Evolutionary conservation across 805 yeast species (phyloP).

Genomic region (Myxozyma geophila): DNA sequence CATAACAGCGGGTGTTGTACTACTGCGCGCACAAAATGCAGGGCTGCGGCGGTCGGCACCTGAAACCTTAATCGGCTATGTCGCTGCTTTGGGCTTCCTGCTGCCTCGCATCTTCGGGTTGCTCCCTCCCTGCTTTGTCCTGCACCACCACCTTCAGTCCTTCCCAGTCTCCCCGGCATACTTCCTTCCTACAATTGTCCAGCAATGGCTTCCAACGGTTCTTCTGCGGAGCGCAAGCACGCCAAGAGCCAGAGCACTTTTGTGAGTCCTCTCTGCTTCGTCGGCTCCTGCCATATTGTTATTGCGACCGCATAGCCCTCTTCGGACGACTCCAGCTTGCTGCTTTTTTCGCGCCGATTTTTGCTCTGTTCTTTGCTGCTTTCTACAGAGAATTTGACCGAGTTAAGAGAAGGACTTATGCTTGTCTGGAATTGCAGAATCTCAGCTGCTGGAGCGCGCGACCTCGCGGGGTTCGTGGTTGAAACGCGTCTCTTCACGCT

Average conservation of each 20-base stretch:
- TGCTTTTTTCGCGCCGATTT: background rate
- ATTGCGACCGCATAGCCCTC: background rate
- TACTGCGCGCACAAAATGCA: background rate
- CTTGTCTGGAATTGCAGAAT: no score
- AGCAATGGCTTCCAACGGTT: constrained; percentile 16
- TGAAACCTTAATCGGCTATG: no score
- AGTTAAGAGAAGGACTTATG: no score
- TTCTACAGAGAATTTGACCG: background rate
- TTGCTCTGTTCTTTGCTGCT: background rate
- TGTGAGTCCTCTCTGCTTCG: constrained; percentile 51
- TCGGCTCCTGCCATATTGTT: no score
- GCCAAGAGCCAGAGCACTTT: constrained; percentile 72
- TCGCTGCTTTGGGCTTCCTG: background rate
- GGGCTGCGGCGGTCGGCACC: background rate
- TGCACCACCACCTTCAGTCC: background rate
- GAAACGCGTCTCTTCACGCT: background rate
- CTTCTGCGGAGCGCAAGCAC: constrained; percentile 54
- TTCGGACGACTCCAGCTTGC: background rate
- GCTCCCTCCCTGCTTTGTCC: background rate
- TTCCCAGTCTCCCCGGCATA: background rate
- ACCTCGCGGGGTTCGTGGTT: background rate
- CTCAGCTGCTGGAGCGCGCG: background rate
- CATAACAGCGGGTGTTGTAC: no score
- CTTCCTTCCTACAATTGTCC: background rate
- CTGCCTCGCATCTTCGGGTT: background rate